Base-by-base conservation (phyloP, 2,329 filamentous ascomycete genomes). In the Dothistroma septosporum region DNA sequence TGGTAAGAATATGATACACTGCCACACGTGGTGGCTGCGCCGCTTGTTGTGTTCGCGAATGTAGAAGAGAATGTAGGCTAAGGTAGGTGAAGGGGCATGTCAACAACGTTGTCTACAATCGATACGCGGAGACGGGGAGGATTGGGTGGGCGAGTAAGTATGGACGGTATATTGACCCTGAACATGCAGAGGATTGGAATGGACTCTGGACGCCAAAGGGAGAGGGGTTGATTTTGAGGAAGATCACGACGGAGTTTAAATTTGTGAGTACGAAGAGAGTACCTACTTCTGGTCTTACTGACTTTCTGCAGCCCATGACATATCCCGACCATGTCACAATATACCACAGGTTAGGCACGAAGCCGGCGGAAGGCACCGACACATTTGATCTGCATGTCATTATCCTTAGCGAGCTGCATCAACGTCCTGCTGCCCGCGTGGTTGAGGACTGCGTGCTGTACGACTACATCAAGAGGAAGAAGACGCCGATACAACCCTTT, bases 301-400 rank as follows among this genome's bases (percentile, higher is more conserved):
- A 41, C 37, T 52, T 24, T 53, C 35, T 59, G 52, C 66, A 91
- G 89, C 91, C 92, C 16, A 88, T 96, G 84, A 87, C 82, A 35
- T 95, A 85, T 74, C 92, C 92, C 0, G 92, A 96, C 74, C 83
- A 84, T 53, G 85, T 96, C 63, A 91, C 89, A 0, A 90, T 94
- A 21, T 88, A 93, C 69, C 91, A 96, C 76, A 92, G 88, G 73
- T 82, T 96, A 12, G 77, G 81, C 2, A 73, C 76, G 24, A 75
- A 80, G 60, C 87, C 86, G 2, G 73, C 75, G 54, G 72, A 73
- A 48, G 69, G 74, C 9, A 78, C 77, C 6, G 81, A 82, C 61
- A 82, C 83, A 21, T 83, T 93, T 64, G 74, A 83, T 57, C 76
- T 86, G 22, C 82, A 87, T 62, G 84, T 84, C 4, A 66, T 87